Percentiles rank a stretch among this genome's conserved stretches.
Evolutionary conservation across 306 rosid genomes (phyloP).

Genomic region (Parietaria judaica): DNA sequence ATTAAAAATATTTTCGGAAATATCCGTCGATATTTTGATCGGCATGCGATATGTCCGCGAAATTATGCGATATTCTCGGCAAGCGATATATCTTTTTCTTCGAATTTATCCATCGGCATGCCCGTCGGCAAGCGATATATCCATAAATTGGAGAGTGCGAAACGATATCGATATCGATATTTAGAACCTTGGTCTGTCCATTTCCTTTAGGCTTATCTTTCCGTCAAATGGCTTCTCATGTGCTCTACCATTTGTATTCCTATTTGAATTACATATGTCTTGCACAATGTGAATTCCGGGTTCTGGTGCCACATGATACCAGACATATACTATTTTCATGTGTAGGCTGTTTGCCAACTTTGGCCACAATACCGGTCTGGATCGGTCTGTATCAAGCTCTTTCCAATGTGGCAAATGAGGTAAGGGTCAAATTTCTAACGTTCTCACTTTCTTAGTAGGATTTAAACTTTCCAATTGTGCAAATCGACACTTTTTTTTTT

Average conservation of each 20-base stretch:
- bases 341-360: slow-evolving; percentile 89
- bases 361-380: slow-evolving; percentile 99
- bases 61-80: no score
- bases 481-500: background rate
- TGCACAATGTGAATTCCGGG: background rate
- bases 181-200: background rate
- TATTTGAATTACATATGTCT: background rate
- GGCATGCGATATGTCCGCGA: no score
- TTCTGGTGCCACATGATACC: background rate
- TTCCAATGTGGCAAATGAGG: slow-evolving; percentile 99
- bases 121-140: no score
- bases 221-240: background rate
- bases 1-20: no score
- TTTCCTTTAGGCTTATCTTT: background rate
- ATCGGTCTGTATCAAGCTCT: slow-evolving; percentile 98
- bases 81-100: no score
- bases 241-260: background rate
- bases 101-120: no score
- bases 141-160: no score
- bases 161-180: no score
- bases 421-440: slow-evolving; percentile 18
- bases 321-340: slow-evolving; percentile 9
- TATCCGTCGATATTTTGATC: no score
- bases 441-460: slow-evolving; percentile 1
- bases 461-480: slow-evolving; percentile 24